Conservation (phyloP, 2,329 filamentous ascomycete genomes). For the Aureobasidium sp. region DNA sequence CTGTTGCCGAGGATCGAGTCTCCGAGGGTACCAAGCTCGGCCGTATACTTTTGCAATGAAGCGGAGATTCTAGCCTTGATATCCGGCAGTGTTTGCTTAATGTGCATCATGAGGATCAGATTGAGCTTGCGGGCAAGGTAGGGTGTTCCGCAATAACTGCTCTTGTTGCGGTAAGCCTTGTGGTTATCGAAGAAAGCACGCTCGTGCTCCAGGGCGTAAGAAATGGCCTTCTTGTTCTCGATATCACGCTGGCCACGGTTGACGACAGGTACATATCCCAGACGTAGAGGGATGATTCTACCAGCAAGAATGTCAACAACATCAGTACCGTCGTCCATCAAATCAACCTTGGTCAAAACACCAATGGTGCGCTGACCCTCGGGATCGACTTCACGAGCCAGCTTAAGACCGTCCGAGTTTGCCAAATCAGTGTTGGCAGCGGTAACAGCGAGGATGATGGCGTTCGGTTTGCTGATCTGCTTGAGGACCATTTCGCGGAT, state of each 20-base stretch:
- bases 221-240: slow-evolving; percentile 94
- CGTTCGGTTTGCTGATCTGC: slow-evolving; percentile 97
- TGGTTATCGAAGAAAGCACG: slow-evolving; percentile 98
- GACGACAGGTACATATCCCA: slow-evolving; percentile 96
- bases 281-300: slow-evolving; percentile 85
- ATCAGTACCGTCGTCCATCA: slow-evolving; percentile 98
- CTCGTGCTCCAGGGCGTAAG: slow-evolving; percentile 83
- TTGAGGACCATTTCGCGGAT: slow-evolving; percentile 98
- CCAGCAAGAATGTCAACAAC: slow-evolving; percentile 98
- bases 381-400: slow-evolving; percentile 92
- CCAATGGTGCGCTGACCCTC: slow-evolving; percentile 97
- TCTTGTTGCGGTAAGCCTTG: slow-evolving; percentile 98
- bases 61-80: slow-evolving; percentile 94
- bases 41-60: slow-evolving; percentile 82
- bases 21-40: slow-evolving; percentile 74
- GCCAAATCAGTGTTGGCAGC: slow-evolving; percentile 96
- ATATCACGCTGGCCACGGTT: slow-evolving; percentile 98
- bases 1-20: slow-evolving; percentile 95
- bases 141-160: slow-evolving; percentile 94
- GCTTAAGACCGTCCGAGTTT: slow-evolving; percentile 94
- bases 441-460: slow-evolving; percentile 93
- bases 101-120: slow-evolving; percentile 99
- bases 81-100: slow-evolving; percentile 97
- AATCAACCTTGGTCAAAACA: slow-evolving; percentile 95
- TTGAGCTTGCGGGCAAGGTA: slow-evolving; percentile 96